Conservation (phyloP, 257 asterid species). For the Rhazya stricta region DNA sequence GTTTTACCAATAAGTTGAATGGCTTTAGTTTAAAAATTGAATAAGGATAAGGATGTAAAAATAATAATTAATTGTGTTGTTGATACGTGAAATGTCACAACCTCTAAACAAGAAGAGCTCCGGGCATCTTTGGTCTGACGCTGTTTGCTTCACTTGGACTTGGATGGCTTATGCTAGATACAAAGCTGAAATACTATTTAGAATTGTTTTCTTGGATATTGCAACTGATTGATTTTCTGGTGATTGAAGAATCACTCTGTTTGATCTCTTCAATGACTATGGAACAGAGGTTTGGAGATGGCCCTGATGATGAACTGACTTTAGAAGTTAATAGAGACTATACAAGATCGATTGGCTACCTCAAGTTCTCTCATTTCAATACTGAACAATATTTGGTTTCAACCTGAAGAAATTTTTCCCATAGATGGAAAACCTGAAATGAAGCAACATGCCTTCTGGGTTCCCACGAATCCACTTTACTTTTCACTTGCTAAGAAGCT, state of each 20-base stretch:
- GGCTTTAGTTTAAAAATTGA: no score
- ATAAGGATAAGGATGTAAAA: no score
- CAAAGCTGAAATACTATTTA: no score
- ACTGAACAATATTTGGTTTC: conserved; percentile 24
- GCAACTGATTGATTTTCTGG: background rate
- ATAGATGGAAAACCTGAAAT: conserved; percentile 27
- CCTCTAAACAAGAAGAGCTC: no score
- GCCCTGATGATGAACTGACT: conserved; percentile 37
- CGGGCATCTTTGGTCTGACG: no score
- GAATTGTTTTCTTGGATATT: background rate
- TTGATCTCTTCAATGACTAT: background rate
- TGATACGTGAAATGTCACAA: no score
- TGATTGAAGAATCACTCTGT: background rate
- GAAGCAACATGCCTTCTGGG: conserved; percentile 27
- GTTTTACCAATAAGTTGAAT: no score
- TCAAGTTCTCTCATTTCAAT: conserved; percentile 8
- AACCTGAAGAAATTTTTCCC: conserved; percentile 32
- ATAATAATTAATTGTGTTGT: no score
- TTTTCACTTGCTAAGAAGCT: conserved; percentile 16
- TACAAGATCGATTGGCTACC: conserved; percentile 26
- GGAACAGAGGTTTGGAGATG: conserved; percentile 50
- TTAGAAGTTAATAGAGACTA: conserved; percentile 48
- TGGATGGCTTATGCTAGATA: no score
- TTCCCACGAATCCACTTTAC: conserved; percentile 19
- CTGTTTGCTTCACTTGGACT: background rate